Evolutionary conservation across 768 basidiomycete genomes (phyloP), one percentile per base, ranked within the genome.

Genomic region (Coprinopsis strossmayeri): DNA sequence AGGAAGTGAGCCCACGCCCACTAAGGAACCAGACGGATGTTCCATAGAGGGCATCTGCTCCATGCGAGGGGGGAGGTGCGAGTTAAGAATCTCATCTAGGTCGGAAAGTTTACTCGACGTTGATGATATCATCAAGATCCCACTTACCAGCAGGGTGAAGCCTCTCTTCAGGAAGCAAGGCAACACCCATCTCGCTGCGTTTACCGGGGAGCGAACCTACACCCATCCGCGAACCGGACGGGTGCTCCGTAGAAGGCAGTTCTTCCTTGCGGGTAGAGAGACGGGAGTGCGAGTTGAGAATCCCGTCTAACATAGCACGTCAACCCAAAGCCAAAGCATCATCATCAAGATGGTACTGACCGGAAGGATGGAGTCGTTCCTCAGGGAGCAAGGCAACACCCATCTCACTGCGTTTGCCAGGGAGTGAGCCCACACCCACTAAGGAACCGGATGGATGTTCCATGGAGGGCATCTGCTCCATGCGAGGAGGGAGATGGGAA

Each of bases 1-100:
- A 4, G 77, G 77, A 4, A 79, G 62, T 1, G 75, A 70, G 12
- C 78, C 77, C 1, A 75, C 71, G 12, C 76, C 77, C 0, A 59
- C 62, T 0, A 54, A 54, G 0, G 72, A 65, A 21, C 55, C 59
- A 23, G 61, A 56, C 0, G 69, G 17, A 28, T 40, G 32, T 17
- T 48, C 47, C 26, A 18, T 27, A 10, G 24, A 45, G 3, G 44
- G 49, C 45, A 49, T n/a, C 40, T 49, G 47, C 18, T 49, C 48
- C 40, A 34, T 42, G 13, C 49, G 50, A 7, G 55, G 55, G 3
- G 52, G 50, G 15, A 51, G 48, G 34, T 48, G 40, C 1, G 48
- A 41, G 5, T 34, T 25, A n/a, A 49, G 26, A 13, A 48, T 48
- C 15, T 48, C 47, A 15, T 48, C 47, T 48, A 18, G 35, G 11